phyloP scores from a whole-genome alignment of 441 rosid genomes.

The Eruca vesicaria region DNA sequence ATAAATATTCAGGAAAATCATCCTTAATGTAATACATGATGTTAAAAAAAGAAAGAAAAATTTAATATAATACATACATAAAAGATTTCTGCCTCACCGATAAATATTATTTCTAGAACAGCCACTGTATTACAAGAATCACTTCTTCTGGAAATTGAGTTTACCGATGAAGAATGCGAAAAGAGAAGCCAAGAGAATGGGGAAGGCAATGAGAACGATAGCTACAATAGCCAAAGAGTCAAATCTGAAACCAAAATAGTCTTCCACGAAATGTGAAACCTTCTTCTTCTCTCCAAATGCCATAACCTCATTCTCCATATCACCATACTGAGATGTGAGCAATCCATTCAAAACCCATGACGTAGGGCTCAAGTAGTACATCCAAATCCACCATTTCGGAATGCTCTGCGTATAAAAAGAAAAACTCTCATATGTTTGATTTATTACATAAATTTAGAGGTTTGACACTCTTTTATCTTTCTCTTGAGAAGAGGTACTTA shows the following conservation, averaged over 20 bases:
- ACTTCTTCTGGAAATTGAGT: conserved; percentile 60
- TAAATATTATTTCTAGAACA: too few relatives aligned
- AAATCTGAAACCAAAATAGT: conserved; percentile 54
- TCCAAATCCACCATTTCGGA: conserved; percentile 79
- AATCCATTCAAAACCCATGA: conserved; percentile 68
- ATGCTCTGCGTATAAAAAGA: conserved; percentile 42
- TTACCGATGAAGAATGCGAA: conserved; percentile 54
- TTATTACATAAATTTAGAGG: background rate
- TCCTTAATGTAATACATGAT: too few relatives aligned
- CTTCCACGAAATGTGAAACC: conserved; percentile 47
- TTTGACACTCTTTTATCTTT: background rate
- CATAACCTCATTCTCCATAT: conserved; percentile 38
- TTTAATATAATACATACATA: too few relatives aligned
- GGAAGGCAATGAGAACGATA: conserved; percentile 46
- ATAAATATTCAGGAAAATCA: too few relatives aligned
- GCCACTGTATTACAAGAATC: too few relatives aligned
- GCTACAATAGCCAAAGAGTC: conserved; percentile 38
- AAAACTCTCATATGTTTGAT: background rate
- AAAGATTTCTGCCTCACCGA: too few relatives aligned
- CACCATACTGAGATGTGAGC: conserved; percentile 66
- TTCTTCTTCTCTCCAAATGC: conserved; percentile 51
- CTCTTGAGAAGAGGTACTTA: conserved; percentile 21
- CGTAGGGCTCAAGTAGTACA: conserved; percentile 54
- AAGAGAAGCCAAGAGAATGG: conserved; percentile 56
- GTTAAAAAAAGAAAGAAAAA: too few relatives aligned